Evolutionary conservation across 495 filamentous ascomycete species (phyloP), one percentile per base, ranked within the genome.

Genomic region (Melanomma pulvis-pyrius): DNA sequence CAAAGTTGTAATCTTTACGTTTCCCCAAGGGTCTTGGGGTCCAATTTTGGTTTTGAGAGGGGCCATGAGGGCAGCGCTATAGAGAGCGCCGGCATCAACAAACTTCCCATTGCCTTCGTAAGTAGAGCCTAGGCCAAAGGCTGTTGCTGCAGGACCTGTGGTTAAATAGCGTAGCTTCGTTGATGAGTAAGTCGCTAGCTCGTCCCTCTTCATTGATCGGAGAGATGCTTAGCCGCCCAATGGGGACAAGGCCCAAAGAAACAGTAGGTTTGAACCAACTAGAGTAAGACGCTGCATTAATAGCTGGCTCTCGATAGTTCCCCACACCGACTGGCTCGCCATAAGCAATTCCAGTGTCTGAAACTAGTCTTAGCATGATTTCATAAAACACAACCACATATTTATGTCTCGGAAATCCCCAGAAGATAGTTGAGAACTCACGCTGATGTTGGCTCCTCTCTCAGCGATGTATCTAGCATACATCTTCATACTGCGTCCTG

Each of bases 171-270:
- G 54, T 25, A 71, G 24, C 21, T 56, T 62, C 2, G 61, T 61
- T n/a, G 30, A 32, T 4, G 41, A 39, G 15, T 52, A 46, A 2
- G 22, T 49, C 11, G 53, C 13, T 12, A 15, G 12, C 7, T 12
- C 21, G 12, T 41, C n/a, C 15, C 55, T 63, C 34, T 30, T 28
- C 21, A 74, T 41, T 17, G 71, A 26, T 53, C 68, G 68, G 3
- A 74, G 52, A 17, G 71, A 69, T 8, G 71, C 64, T 26, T 74
- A 69, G 22, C 68, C 71, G n/a, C 71, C 71, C 7, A 71, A 12
- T 19, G 71, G 71, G 15, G 71, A 74, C 25, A 74, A 52, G 4
- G 63, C 29, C 68, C 71, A 71, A 26, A 74, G 55, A 19, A 74
- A 50, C 6, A 69, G 44, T 26, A 73, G 32, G 51, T 67, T 56